Conservation (phyloP, 2,329 filamentous ascomycete species). For the Cladorrhinum sp. region DNA sequence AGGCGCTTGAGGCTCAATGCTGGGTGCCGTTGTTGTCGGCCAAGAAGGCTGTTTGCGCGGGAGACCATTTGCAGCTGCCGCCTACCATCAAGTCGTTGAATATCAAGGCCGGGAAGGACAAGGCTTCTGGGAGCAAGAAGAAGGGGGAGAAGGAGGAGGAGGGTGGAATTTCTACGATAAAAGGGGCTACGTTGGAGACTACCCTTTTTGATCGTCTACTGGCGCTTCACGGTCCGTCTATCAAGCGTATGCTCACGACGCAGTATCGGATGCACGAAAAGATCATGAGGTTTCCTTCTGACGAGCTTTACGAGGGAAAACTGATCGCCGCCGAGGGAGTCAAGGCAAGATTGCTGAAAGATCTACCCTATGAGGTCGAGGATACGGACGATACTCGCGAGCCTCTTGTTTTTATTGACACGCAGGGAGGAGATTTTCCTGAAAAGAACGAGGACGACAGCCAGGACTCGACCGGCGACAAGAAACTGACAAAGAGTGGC, state of each 20-base stretch:
- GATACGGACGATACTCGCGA: constrained; percentile 84
- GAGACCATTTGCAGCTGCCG: constrained; percentile 90
- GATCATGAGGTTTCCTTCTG: constrained; percentile 93
- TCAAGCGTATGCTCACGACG: constrained; percentile 93
- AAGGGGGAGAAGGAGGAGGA: constrained; percentile 36
- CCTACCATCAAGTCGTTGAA: constrained; percentile 87
- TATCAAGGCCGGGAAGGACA: constrained; percentile 41
- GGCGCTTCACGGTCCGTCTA: constrained; percentile 70
- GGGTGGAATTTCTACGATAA: constrained; percentile 30
- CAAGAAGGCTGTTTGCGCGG: constrained; percentile 82
- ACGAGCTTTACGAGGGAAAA: constrained; percentile 78
- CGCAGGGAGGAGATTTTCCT: constrained; percentile 87
- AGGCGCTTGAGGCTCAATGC: constrained; percentile 93
- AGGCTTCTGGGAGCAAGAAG: constrained; percentile 30
- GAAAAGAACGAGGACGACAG: constrained; percentile 77
- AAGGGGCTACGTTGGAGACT: constrained; percentile 69
- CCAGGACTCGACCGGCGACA: constrained; percentile 36
- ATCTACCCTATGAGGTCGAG: constrained; percentile 72
- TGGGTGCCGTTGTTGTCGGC: constrained; percentile 87
- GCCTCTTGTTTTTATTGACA: constrained; percentile 91
- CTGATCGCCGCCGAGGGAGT: constrained; percentile 80
- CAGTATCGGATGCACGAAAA: constrained; percentile 97
- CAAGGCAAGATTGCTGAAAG: constrained; percentile 68
- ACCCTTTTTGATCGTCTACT: constrained; percentile 91
- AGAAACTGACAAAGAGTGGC: constrained; percentile 42